Conservation (phyloP, 805 yeast genomes). For the Cyberlindnera japonica region DNA sequence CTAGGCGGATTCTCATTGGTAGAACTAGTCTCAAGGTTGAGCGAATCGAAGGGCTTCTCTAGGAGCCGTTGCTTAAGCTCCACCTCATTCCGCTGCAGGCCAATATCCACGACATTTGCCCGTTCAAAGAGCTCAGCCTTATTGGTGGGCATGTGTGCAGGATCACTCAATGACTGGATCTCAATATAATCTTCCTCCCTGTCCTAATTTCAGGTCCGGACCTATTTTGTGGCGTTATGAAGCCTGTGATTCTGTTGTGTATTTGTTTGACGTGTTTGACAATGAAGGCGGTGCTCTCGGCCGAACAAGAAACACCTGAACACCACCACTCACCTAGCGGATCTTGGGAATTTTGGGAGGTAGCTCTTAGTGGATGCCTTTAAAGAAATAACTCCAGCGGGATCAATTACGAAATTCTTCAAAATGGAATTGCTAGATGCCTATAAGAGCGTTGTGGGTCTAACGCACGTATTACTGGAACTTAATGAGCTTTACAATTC, state of each 20-base stretch:
- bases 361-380: no score
- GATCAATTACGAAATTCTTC: no score
- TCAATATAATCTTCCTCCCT: not conserved
- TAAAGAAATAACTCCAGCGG: no score
- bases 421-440: constrained; percentile 8
- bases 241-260: no score
- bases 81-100: constrained; percentile 24
- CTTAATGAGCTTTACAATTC: not conserved
- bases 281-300: no score
- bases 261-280: no score
- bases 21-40: not conserved
- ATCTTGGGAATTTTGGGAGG: no score
- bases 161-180: no score
- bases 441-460: constrained; percentile 9
- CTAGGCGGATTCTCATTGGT: not conserved
- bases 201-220: not conserved
- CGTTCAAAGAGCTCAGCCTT: constrained; percentile 32
- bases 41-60: constrained; percentile 3
- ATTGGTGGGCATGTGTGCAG: constrained; percentile 21
- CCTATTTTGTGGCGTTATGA: not conserved
- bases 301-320: no score
- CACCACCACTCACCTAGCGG: no score
- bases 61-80: not conserved
- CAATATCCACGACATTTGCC: constrained; percentile 32
- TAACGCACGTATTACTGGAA: constrained; percentile 7